A percentile compares a stretch with the other conserved stretches of the same genome.
Evolutionary conservation across 257 asterid genomes (phyloP).

Genomic region (Agastache rugosa): DNA sequence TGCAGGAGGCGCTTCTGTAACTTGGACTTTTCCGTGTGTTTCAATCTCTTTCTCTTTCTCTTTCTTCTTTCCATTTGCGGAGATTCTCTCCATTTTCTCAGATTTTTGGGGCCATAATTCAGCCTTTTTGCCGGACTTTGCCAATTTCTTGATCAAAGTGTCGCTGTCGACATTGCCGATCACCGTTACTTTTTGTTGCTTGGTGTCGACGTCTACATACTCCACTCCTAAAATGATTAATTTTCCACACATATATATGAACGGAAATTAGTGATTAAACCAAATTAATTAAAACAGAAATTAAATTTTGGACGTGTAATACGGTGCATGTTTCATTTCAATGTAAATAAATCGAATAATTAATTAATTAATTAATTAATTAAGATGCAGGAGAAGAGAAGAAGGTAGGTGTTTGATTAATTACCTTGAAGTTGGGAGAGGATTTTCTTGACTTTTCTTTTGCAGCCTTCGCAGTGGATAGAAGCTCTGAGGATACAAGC

Average conservation of each 20-base stretch:
- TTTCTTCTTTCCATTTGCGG: slow-evolving; percentile 16
- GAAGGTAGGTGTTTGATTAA: not conserved
- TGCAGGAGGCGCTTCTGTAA: not conserved
- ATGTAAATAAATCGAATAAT: not conserved
- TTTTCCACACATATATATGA: not conserved
- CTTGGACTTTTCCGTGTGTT: slow-evolving; percentile 4
- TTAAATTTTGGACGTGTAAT: too few relatives aligned
- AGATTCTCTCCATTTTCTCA: slow-evolving; percentile 32
- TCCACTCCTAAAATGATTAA: slow-evolving; percentile 51
- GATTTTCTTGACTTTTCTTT: slow-evolving; percentile 65
- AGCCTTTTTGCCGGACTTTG: slow-evolving; percentile 64
- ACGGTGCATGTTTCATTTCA: too few relatives aligned
- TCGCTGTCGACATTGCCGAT: slow-evolving; percentile 54
- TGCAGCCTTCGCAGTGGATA: slow-evolving; percentile 82
- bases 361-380: not conserved
- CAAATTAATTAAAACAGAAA: too few relatives aligned
- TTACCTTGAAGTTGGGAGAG: slow-evolving; percentile 57
- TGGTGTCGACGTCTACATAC: slow-evolving; percentile 56
- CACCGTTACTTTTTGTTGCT: slow-evolving; percentile 68
- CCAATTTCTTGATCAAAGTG: slow-evolving; percentile 48
- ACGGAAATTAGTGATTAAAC: not conserved
- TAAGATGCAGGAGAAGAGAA: not conserved
- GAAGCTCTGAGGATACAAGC: slow-evolving; percentile 64
- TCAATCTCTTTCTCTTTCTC: slow-evolving; percentile 26
- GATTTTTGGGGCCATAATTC: slow-evolving; percentile 58